Conservation (phyloP, 2,329 filamentous ascomycete species). For the Ustilaginoidea virens region DNA sequence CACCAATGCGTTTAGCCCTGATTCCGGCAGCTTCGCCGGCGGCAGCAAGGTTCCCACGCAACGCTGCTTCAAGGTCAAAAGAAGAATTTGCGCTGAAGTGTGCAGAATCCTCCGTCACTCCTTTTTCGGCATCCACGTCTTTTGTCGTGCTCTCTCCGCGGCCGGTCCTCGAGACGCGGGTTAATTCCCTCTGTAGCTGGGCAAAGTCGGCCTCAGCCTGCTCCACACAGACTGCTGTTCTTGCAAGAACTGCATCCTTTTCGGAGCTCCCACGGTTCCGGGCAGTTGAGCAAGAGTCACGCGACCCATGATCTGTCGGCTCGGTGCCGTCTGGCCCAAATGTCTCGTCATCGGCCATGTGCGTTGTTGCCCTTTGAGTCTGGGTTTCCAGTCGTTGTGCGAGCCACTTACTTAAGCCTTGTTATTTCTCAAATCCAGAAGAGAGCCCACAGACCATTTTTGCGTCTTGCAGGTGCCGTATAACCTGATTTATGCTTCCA, state of each 20-base stretch:
- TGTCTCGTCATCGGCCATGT: neutral
- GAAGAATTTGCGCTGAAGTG: slow-evolving; percentile 24
- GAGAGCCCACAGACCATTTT: too few relatives aligned
- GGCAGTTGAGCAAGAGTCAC: neutral
- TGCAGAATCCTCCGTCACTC: slow-evolving; percentile 18
- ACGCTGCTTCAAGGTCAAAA: slow-evolving; percentile 62
- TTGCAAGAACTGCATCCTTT: neutral
- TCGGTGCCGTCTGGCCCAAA: neutral
- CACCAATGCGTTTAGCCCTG: slow-evolving; percentile 63
- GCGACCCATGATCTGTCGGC: slow-evolving; percentile 1
- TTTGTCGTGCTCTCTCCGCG: slow-evolving; percentile 11
- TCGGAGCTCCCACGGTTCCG: neutral
- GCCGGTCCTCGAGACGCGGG: slow-evolving; percentile 38
- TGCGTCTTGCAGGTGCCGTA: too few relatives aligned
- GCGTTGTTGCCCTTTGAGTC: too few relatives aligned
- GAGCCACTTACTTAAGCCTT: too few relatives aligned
- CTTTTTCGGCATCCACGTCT: slow-evolving; percentile 43
- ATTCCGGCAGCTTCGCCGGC: slow-evolving; percentile 67
- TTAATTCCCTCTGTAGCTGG: slow-evolving; percentile 47
- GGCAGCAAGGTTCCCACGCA: slow-evolving; percentile 54
- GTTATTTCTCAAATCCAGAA: too few relatives aligned
- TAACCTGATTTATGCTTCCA: too few relatives aligned
- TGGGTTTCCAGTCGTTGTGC: too few relatives aligned
- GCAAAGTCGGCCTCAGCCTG: slow-evolving; percentile 57
- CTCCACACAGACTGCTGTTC: slow-evolving; percentile 44